Evolutionary conservation across 148 eudicot species (phyloP).

Genomic region (Camellia granthamiana): DNA sequence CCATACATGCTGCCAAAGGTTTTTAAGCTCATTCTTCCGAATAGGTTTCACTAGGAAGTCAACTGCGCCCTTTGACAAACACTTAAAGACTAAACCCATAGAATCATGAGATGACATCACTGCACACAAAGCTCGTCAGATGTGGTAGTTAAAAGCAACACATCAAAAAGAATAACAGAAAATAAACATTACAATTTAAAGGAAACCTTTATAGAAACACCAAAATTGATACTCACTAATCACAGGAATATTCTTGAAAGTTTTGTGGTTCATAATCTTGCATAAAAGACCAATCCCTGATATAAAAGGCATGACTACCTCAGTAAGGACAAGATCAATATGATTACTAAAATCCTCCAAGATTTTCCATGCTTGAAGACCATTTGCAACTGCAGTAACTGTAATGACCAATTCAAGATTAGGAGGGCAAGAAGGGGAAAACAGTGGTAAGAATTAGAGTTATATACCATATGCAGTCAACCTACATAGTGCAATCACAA

Average conservation of each 20-base stretch:
- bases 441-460: background rate
- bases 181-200: background rate
- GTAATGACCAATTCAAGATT: slow-evolving; percentile 17
- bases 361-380: slow-evolving; percentile 63
- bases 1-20: slow-evolving; percentile 76
- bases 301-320: slow-evolving; percentile 55
- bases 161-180: background rate
- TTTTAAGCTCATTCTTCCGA: slow-evolving; percentile 62
- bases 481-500: background rate
- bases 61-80: slow-evolving; percentile 61
- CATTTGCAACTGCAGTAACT: slow-evolving; percentile 60
- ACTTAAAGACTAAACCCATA: slow-evolving; percentile 50
- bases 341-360: slow-evolving; percentile 38
- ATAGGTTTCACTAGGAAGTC: slow-evolving; percentile 68
- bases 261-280: slow-evolving; percentile 47
- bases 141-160: background rate
- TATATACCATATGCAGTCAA: background rate
- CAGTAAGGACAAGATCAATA: slow-evolving; percentile 57
- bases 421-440: background rate
- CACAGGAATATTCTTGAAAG: slow-evolving; percentile 55
- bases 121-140: slow-evolving; percentile 29
- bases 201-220: background rate
- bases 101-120: slow-evolving; percentile 71
- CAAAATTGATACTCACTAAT: slow-evolving; percentile 39
- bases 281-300: slow-evolving; percentile 62